phyloP scores from a whole-genome alignment of 495 filamentous ascomycete genomes.

The Lophiostoma macrostomum region DNA sequence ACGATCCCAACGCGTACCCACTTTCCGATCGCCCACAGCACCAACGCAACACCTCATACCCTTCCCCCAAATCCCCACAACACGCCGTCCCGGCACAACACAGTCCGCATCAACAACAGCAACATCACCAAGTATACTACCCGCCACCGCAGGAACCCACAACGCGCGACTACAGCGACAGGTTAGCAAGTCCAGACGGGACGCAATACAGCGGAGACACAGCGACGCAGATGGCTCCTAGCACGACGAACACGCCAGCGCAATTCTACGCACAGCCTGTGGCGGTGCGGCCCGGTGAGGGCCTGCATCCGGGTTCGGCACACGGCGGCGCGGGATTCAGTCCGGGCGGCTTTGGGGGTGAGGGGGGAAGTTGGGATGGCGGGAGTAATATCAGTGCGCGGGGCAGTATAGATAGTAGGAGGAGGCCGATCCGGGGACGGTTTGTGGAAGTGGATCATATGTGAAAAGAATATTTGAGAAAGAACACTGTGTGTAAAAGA shows the following conservation, averaged over 20 bases:
- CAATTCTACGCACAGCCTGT: slow-evolving; percentile 33
- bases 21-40: neutral
- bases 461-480: slow-evolving; percentile 6
- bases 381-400: no score
- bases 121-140: slow-evolving; percentile 21
- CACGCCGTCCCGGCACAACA: slow-evolving; percentile 4
- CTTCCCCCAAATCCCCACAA: slow-evolving; percentile 10
- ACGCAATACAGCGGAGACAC: slow-evolving; percentile 24
- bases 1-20: slow-evolving; percentile 7
- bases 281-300: neutral
- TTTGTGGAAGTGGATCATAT: slow-evolving; percentile 33
- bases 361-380: slow-evolving; percentile 3
- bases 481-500: neutral
- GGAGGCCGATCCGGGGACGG: slow-evolving; percentile 20
- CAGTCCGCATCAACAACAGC: slow-evolving; percentile 10
- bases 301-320: neutral
- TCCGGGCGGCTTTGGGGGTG: neutral
- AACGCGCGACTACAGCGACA: neutral
- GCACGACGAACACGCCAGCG: slow-evolving; percentile 26
- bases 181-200: slow-evolving; percentile 10
- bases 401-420: slow-evolving; percentile 12
- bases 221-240: neutral
- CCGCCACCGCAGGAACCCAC: slow-evolving; percentile 23
- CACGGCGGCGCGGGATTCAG: neutral
- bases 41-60: slow-evolving; percentile 18